These are phyloP conservation scores for Pelargonium myrrhifolium DNA, from an alignment of 441 rosid species.

Conservation along the genomic window DNA sequence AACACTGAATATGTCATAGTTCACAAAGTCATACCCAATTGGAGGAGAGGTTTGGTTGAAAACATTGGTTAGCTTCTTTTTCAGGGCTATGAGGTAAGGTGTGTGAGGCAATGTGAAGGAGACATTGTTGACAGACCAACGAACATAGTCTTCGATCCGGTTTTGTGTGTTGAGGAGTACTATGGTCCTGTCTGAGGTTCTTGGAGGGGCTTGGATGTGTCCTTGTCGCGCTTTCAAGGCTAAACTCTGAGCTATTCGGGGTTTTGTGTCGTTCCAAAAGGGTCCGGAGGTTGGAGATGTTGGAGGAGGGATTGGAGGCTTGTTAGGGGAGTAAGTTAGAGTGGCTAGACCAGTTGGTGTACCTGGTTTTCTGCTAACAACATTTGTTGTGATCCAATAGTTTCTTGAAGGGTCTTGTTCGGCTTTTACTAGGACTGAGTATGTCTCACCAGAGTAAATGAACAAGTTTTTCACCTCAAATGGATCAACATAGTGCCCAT, in stretches of 20 bases:
- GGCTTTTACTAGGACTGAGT: conserved; percentile 23
- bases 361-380: conserved; percentile 18
- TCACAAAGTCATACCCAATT: background rate
- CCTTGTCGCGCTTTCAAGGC: conserved; percentile 9
- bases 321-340: conserved; percentile 24
- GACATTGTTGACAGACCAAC: conserved; percentile 27
- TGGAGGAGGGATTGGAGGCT: conserved; percentile 8
- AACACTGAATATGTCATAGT: background rate
- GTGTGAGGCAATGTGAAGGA: conserved; percentile 22
- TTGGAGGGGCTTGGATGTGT: conserved; percentile 4
- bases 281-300: conserved; percentile 22
- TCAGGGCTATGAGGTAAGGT: conserved; percentile 21
- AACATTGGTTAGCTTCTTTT: conserved; percentile 6
- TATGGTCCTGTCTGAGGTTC: conserved; percentile 16
- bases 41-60: conserved; percentile 17
- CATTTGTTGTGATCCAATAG: conserved; percentile 29
- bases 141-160: conserved; percentile 4
- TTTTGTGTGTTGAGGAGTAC: conserved; percentile 28
- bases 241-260: conserved; percentile 6
- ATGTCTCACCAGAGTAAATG: conserved; percentile 24
- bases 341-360: conserved; percentile 31
- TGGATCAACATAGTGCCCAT: conserved; percentile 22
- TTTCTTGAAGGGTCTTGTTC: conserved; percentile 25
- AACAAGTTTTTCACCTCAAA: conserved; percentile 16
- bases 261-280: conserved; percentile 19